These are phyloP conservation scores for Trifolium fragiferum DNA, from an alignment of 306 rosid species.

Conservation along the genomic window DNA sequence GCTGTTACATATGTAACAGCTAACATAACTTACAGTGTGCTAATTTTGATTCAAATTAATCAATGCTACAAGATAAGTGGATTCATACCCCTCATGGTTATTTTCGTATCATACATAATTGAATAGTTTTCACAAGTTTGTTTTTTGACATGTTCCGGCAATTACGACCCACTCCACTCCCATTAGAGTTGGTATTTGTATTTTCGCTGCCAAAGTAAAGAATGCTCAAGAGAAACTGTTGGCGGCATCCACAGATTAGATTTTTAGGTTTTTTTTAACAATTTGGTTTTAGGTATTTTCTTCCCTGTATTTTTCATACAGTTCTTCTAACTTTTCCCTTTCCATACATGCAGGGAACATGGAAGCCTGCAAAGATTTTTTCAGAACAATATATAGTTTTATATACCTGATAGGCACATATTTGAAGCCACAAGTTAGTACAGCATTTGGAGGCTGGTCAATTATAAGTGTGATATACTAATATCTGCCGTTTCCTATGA, in stretches of 20 bases:
- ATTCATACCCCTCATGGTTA: too few species aligned
- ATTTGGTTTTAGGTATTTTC: constrained; percentile 18
- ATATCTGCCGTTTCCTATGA: constrained; percentile 29
- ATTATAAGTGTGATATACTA: constrained; percentile 17
- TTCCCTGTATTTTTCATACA: background rate
- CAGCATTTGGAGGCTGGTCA: constrained; percentile 2
- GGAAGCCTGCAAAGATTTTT: constrained; percentile 77
- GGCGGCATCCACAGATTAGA: constrained; percentile 10
- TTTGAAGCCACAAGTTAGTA: constrained; percentile 89
- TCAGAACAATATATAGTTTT: constrained; percentile 63
- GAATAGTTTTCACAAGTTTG: background rate
- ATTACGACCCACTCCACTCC: background rate
- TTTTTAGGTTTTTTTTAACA: constrained; percentile 1
- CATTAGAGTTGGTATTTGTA: constrained; percentile 16
- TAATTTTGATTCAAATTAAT: too few species aligned
- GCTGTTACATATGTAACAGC: too few species aligned
- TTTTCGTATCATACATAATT: too few species aligned
- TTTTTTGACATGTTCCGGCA: constrained; percentile 1
- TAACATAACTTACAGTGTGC: too few species aligned
- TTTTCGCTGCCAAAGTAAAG: constrained; percentile 32
- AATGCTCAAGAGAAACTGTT: constrained; percentile 8
- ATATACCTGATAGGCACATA: constrained; percentile 82
- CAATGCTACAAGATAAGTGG: too few species aligned
- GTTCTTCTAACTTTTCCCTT: constrained; percentile 20
- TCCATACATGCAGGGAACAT: constrained; percentile 64